These are phyloP conservation scores for Cinnamomum micranthum DNA, from an alignment of 164 flowering plant genomes.

Conservation along the genomic window DNA sequence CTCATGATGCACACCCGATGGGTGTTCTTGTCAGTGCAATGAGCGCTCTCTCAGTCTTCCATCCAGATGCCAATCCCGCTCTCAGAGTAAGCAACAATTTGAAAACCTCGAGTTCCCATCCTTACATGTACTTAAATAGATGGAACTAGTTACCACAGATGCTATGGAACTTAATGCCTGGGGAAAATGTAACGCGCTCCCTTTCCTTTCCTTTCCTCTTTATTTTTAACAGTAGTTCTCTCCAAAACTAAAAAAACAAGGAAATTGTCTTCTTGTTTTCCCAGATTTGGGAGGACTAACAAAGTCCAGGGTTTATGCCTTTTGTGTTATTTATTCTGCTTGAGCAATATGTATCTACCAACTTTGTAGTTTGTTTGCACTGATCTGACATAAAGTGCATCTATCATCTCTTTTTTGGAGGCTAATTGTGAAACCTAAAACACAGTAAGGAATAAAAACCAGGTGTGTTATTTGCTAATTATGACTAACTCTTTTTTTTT, in stretches of 20 bases:
- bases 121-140: too few relatives aligned
- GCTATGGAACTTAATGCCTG: too few relatives aligned
- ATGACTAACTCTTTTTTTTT: too few relatives aligned
- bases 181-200: too few relatives aligned
- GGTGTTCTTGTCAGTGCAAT: slow-evolving; percentile 93
- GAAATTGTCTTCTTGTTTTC: too few relatives aligned
- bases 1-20: slow-evolving; percentile 99
- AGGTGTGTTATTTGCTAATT: neutral
- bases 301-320: neutral
- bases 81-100: slow-evolving; percentile 51
- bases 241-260: too few relatives aligned
- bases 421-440: neutral
- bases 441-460: neutral
- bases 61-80: slow-evolving; percentile 99
- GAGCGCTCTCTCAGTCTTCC: slow-evolving; percentile 95
- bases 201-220: too few relatives aligned
- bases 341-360: too few relatives aligned
- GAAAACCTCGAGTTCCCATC: too few relatives aligned
- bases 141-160: too few relatives aligned
- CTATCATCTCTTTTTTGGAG: neutral
- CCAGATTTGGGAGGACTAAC: neutral
- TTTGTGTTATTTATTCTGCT: neutral
- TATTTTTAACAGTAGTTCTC: too few relatives aligned
- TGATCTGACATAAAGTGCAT: neutral
- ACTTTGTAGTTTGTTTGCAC: neutral